Evolutionary conservation across 805 yeast species (phyloP).

Genomic region (Cyberlindnera mycetangii): DNA sequence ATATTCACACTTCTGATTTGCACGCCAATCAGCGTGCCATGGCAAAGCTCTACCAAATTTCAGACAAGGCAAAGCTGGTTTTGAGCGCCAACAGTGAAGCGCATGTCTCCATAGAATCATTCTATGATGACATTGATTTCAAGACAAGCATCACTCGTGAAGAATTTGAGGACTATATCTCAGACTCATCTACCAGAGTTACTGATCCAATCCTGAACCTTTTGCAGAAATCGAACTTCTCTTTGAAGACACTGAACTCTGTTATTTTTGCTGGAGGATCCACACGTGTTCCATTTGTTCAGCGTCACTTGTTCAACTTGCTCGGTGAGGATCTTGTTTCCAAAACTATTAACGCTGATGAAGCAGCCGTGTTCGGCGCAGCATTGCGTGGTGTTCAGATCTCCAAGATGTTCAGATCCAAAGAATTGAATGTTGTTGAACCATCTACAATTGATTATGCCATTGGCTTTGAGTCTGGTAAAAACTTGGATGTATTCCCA

Average conservation of each 20-base stretch:
- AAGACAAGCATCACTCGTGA: conserved; percentile 62
- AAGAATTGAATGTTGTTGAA: conserved; percentile 58
- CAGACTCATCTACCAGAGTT: conserved; percentile 43
- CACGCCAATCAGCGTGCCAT: conserved; percentile 50
- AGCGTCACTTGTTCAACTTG: conserved; percentile 50
- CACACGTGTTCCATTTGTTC: conserved; percentile 85
- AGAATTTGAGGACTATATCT: conserved; percentile 65
- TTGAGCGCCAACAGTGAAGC: conserved; percentile 87
- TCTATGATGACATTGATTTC: conserved; percentile 74
- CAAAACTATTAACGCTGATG: conserved; percentile 92
- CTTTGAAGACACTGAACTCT: conserved; percentile 47
- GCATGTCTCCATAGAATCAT: conserved; percentile 69
- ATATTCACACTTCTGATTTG: conserved; percentile 38
- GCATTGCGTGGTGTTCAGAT: conserved; percentile 78
- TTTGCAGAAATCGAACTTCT: conserved; percentile 32
- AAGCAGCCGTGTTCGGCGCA: conserved; percentile 87
- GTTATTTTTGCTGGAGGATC: conserved; percentile 89
- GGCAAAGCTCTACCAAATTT: conserved; percentile 70
- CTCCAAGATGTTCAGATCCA: conserved; percentile 64
- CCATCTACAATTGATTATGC: conserved; percentile 49
- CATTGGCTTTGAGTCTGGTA: conserved; percentile 30
- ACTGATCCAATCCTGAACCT: conserved; percentile 54
- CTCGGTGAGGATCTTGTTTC: conserved; percentile 63
- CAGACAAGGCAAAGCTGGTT: conserved; percentile 85
- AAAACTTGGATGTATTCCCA: conserved; percentile 40